phyloP scores from a whole-genome alignment of 768 basidiomycete genomes.

The Boletus sp. region DNA sequence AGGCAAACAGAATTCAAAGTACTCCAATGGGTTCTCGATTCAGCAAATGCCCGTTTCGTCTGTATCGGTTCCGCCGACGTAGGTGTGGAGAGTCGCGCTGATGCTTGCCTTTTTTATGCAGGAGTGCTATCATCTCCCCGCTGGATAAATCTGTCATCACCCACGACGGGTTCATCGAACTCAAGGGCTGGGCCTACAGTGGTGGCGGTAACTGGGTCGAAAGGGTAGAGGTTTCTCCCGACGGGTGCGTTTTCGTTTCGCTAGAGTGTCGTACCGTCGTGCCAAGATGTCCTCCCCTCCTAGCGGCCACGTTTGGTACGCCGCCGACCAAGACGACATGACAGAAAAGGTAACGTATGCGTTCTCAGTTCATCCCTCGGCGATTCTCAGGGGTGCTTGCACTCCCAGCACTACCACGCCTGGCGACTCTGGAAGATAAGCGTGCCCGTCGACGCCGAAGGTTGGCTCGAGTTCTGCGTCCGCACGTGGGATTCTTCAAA shows the following conservation, averaged over 20 bases:
- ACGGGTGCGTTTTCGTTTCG: neutral
- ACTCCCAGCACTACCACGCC: slow-evolving; percentile 47
- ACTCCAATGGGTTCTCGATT: slow-evolving; percentile 56
- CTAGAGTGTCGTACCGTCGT: neutral
- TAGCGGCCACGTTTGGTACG: slow-evolving; percentile 18
- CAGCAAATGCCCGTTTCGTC: slow-evolving; percentile 59
- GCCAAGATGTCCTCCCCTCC: neutral
- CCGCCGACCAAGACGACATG: slow-evolving; percentile 14
- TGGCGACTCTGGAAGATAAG: slow-evolving; percentile 55
- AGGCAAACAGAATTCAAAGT: slow-evolving; percentile 50
- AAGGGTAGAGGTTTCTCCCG: slow-evolving; percentile 49
- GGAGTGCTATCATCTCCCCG: slow-evolving; percentile 15
- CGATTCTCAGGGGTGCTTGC: neutral
- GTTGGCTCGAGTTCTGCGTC: slow-evolving; percentile 56
- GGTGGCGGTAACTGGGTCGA: slow-evolving; percentile 55
- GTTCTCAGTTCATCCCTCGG: neutral
- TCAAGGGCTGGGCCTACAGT: slow-evolving; percentile 45
- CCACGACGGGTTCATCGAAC: slow-evolving; percentile 46
- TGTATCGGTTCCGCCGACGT: slow-evolving; percentile 16
- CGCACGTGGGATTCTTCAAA: slow-evolving; percentile 58
- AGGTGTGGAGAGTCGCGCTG: neutral
- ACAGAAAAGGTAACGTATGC: slow-evolving; percentile 11
- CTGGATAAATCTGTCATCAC: slow-evolving; percentile 44
- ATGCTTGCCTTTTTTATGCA: neutral
- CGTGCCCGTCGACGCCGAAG: slow-evolving; percentile 52